Conservation (phyloP, 495 filamentous ascomycete species). For the Geopyxis carbonaria region DNA sequence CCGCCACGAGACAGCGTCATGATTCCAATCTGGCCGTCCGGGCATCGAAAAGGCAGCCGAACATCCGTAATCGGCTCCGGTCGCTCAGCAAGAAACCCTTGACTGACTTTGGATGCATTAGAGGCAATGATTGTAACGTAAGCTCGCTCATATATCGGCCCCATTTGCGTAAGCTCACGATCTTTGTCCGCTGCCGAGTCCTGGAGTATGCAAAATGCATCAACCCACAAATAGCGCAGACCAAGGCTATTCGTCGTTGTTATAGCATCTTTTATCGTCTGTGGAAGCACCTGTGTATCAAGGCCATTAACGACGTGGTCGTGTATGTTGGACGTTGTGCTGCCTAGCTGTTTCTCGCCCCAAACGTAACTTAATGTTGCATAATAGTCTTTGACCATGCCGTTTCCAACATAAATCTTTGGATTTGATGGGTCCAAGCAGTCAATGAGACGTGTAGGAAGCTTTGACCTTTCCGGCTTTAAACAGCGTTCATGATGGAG, state of each 20-base stretch:
- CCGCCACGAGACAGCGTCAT: neutral
- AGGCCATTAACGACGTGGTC: conserved; percentile 3
- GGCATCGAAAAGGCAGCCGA: neutral
- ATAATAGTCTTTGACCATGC: conserved; percentile 3
- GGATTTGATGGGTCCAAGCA: neutral
- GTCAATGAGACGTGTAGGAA: neutral
- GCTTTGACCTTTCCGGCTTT: neutral
- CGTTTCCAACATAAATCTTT: neutral
- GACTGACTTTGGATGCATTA: conserved; percentile 15
- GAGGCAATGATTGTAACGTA: conserved; percentile 22
- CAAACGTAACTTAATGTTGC: conserved; percentile 20
- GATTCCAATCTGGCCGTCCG: neutral
- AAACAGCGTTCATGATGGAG: neutral
- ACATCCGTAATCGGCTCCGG: no score
- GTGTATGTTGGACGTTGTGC: conserved; percentile 7
- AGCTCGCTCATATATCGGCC: conserved; percentile 20
- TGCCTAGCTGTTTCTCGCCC: conserved; percentile 7
- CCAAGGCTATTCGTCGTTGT: conserved; percentile 16
- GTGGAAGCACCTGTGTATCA: neutral
- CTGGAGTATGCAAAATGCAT: conserved; percentile 26
- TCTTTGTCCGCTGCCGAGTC: conserved; percentile 21
- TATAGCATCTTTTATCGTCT: conserved; percentile 23
- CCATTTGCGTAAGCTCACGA: conserved; percentile 22
- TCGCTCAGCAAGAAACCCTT: conserved; percentile 20
- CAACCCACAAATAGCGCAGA: conserved; percentile 28